Conservation (phyloP, 2,329 filamentous ascomycete species). For the Rutstroemia sp. region DNA sequence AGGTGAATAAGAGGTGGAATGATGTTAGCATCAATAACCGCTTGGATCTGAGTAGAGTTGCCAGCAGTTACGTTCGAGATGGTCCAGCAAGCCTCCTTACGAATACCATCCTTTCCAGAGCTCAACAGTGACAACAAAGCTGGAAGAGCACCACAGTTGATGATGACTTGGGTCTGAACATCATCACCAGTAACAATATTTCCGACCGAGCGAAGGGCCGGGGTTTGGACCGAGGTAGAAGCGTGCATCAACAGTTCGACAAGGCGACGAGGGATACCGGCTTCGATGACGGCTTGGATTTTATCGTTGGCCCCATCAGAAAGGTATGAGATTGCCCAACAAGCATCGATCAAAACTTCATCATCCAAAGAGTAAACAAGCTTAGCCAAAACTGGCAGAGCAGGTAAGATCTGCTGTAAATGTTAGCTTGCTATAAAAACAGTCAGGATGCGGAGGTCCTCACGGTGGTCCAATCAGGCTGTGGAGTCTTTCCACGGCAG, state of each 20-base stretch:
- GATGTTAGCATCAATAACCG: conserved; percentile 94
- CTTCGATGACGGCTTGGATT: conserved; percentile 98
- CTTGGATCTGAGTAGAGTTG: conserved; percentile 95
- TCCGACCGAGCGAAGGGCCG: conserved; percentile 90
- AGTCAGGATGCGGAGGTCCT: conserved; percentile 30
- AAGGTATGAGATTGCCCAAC: conserved; percentile 98
- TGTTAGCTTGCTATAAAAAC: conserved; percentile 23
- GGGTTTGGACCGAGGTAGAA: conserved; percentile 96
- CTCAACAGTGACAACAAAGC: conserved; percentile 89
- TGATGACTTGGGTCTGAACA: conserved; percentile 97
- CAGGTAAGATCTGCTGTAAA: conserved; percentile 71
- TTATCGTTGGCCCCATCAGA: conserved; percentile 98
- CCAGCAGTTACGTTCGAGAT: conserved; percentile 98
- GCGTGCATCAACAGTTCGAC: conserved; percentile 98
- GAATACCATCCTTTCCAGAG: conserved; percentile 97
- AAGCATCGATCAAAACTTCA: conserved; percentile 96
- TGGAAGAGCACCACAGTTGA: conserved; percentile 91
- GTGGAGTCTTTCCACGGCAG: conserved; percentile 97
- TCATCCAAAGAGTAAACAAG: conserved; percentile 98
- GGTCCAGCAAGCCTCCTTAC: conserved; percentile 99
- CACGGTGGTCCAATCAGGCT: conserved; percentile 96
- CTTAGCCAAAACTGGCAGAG: conserved; percentile 90
- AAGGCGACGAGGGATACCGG: conserved; percentile 89
- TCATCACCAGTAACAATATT: conserved; percentile 99
- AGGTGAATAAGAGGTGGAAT: conserved; percentile 95